Base-by-base conservation (phyloP, 1,284 basidiomycete genomes). In the Paramarasmius palmivorus region DNA sequence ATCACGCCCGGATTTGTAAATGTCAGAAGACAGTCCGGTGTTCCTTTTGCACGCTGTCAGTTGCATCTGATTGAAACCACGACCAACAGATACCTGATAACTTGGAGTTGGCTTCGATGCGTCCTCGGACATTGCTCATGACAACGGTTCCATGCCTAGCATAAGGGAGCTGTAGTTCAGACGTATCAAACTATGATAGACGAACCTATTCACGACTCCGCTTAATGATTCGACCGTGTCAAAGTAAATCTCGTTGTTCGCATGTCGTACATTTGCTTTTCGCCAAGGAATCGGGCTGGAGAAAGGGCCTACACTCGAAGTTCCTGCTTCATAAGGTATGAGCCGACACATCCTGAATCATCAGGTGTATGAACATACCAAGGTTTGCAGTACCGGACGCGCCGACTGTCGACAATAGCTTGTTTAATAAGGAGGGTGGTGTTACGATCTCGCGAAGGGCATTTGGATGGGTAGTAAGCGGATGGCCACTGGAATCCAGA, bases 261-360 rank as follows among this genome's bases (percentile, higher is more conserved):
- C 84, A 68, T 98, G 91, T 52, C 88, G 80, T 38, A 96, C 77
- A 2, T 92, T 92, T 2, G 88, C 81, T 63, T 91, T 90, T 48
- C 96, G 81, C 95, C 95, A 98, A 4, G 95, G 93, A 66, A 98
- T 95, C 1, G 93, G 92, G 5, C 93, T 94, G 1, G 93, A 86
- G 63, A 98, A 95, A 0, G 93, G 88, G 14, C 89, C 83, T 32
- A 12, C 29, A 12, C 12, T 32, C 29, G 29, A 12, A 0, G 85
- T 76, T 34, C 66, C 67, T 55, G 59, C 65, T 44, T 73, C 12
- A 6, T 6, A 12, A 6, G 29, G 29, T 32, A 12, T 32, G 12
- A 32, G 29, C 29, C 29, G 12, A 12, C 29, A 32, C 7, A 12
- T 6, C 6, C n/a, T n/a, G 12, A 6, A 32, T 32, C 6, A 12